phyloP scores from a whole-genome alignment of 1,284 basidiomycete species.

The Pulchroboletus neoregius region DNA sequence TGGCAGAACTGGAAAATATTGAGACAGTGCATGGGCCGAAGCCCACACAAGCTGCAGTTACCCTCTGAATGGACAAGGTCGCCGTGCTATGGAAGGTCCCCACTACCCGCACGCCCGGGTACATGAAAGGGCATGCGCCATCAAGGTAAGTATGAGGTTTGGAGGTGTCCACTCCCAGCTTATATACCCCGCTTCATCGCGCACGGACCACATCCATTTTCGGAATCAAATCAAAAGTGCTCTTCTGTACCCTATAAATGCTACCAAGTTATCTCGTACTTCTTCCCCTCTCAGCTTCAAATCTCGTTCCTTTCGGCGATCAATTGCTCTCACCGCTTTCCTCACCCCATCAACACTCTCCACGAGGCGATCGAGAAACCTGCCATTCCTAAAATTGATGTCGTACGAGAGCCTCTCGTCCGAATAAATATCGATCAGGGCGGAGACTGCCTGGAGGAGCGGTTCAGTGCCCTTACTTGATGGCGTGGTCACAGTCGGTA shows the following conservation, averaged over 20 bases:
- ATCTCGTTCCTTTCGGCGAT: slow-evolving; percentile 52
- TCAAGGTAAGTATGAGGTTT: slow-evolving; percentile 33
- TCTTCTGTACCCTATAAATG: slow-evolving; percentile 85
- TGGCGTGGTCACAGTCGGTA: slow-evolving; percentile 38
- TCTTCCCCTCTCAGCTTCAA: slow-evolving; percentile 66
- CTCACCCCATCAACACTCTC: slow-evolving; percentile 55
- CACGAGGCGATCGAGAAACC: slow-evolving; percentile 51
- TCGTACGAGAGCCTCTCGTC: slow-evolving; percentile 87
- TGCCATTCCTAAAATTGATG: slow-evolving; percentile 65
- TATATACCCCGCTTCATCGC: too few relatives aligned
- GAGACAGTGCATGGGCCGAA: slow-evolving; percentile 45
- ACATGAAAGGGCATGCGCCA: slow-evolving; percentile 40
- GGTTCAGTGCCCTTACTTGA: slow-evolving; percentile 60
- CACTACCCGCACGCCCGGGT: slow-evolving; percentile 40
- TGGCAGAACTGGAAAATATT: slow-evolving; percentile 68
- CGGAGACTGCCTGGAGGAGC: slow-evolving; percentile 78
- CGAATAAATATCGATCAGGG: slow-evolving; percentile 91
- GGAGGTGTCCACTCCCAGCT: too few relatives aligned
- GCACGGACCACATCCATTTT: too few relatives aligned
- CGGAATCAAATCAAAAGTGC: slow-evolving; percentile 35
- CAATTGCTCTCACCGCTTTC: slow-evolving; percentile 56
- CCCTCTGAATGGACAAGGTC: slow-evolving; percentile 41
- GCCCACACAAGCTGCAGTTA: slow-evolving; percentile 30
- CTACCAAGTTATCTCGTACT: slow-evolving; percentile 77
- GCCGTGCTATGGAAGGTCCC: slow-evolving; percentile 50